Conservation (phyloP, 805 yeast genomes). For the Kuraishia borneana region DNA sequence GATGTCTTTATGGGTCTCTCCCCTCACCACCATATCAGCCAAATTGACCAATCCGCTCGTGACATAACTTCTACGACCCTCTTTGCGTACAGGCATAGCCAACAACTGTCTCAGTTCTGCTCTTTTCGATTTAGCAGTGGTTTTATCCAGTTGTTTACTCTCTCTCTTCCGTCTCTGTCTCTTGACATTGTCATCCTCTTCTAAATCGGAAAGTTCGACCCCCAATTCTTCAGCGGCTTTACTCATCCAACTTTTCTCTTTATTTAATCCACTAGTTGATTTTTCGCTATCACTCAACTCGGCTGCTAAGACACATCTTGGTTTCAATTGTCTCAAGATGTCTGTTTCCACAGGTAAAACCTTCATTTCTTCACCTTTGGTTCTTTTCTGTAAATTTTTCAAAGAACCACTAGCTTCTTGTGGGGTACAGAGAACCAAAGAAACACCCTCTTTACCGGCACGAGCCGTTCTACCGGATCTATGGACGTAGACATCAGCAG, state of each 20-base stretch:
- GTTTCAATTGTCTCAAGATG: conserved; percentile 57
- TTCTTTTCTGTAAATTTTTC: conserved; percentile 43
- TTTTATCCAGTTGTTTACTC: conserved; percentile 39
- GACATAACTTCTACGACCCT: conserved; percentile 58
- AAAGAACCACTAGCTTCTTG: conserved; percentile 88
- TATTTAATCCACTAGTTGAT: conserved; percentile 37
- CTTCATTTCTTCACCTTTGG: conserved; percentile 35
- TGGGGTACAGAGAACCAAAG: conserved; percentile 86
- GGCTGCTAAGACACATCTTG: conserved; percentile 58
- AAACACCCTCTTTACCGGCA: conserved; percentile 91
- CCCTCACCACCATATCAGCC: conserved; percentile 62
- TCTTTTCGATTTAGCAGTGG: conserved; percentile 32
- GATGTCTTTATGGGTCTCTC: conserved; percentile 49
- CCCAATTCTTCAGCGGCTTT: conserved; percentile 94
- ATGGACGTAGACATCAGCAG: conserved; percentile 91
- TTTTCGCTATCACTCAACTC: conserved; percentile 66
- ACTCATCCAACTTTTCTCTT: conserved; percentile 72
- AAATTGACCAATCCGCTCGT: conserved; percentile 71
- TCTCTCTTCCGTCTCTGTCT: conserved; percentile 49
- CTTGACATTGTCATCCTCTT: conserved; percentile 57
- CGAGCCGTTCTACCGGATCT: conserved; percentile 98
- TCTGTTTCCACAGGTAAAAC: conserved; percentile 70
- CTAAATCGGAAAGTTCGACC: conserved; percentile 58
- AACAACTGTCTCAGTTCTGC: conserved; percentile 44
- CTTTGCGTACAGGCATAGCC: conserved; percentile 44